Evolutionary conservation across 345 rosid species (phyloP), one percentile per base, ranked within the genome.

Genomic region (Mallotus nudiflorus): DNA sequence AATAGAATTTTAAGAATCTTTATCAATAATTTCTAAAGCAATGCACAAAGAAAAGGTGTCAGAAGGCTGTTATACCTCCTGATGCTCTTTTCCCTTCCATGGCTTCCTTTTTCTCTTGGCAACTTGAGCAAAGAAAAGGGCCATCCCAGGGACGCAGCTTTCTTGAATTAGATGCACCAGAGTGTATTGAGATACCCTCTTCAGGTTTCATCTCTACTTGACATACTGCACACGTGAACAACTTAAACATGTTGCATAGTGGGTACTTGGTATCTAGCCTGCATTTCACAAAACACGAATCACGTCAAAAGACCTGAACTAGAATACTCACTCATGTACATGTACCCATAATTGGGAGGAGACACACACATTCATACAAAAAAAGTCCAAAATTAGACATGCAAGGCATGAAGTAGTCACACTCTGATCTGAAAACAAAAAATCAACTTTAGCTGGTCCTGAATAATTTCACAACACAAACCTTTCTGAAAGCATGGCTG

Each of bases 401-500:
- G 13, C 14, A 42, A 10, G 3, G 35, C 14, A 58, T 37, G 35
- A 24, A 18, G 16, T 33, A 22, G 15, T 14, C 37, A 61, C 20
- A 27, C 54, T 20, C 13, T 3, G 18, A 31, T 27, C 49, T 8
- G 53, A n/a, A n/a, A 25, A 40, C 52, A 40, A 25, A 67, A 61
- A 18, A 49, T 25, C 20, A 35, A 25, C 19, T 51, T 55, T 22
- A 62, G 66, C 49, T 45, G 68, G 67, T 59, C 9, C 58, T 49
- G 59, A 67, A 75, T 57, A 78, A 66, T 62, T 62, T 77, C 71
- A 65, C 46, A 73, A 74, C 69, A 73, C 84, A 82, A 63, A 95
- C 99, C 99, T 87, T 75, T 96, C 94, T 72, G 99, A 91, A 76
- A 96, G 99, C 91, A 85, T 85, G 66, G 98, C 98, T 29, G 99